These are phyloP conservation scores for Canavalia ensiformis DNA, from an alignment of 306 rosid genomes.

Conservation along the genomic window DNA sequence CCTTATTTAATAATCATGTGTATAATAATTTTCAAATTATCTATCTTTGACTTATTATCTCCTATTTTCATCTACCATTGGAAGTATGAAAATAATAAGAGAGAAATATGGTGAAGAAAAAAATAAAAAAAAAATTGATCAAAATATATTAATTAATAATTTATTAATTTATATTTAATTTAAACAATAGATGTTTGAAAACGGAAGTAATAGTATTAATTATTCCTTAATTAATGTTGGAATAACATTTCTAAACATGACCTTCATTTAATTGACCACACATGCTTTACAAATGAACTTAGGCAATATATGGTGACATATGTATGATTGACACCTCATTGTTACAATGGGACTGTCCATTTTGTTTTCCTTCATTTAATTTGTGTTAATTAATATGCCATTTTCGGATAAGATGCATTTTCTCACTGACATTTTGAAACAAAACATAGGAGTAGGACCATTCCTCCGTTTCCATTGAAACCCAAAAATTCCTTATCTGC, in stretches of 20 bases:
- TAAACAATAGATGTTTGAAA: too few relatives aligned
- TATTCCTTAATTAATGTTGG: too few relatives aligned
- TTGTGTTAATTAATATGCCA: slow-evolving; percentile 20
- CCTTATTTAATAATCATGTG: too few relatives aligned
- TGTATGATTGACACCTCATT: not conserved
- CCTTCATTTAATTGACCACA: slow-evolving; percentile 18
- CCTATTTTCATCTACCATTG: too few relatives aligned
- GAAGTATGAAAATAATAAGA: too few relatives aligned
- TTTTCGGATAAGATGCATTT: slow-evolving; percentile 6
- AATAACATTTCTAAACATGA: not conserved
- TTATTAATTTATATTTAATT: too few relatives aligned
- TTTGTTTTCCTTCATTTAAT: not conserved
- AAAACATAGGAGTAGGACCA: slow-evolving; percentile 31
- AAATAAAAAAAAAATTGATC: too few relatives aligned
- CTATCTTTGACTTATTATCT: too few relatives aligned
- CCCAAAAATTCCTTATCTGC: not conserved
- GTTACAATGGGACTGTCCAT: not conserved
- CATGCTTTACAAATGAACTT: slow-evolving; percentile 10
- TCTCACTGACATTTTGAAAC: slow-evolving; percentile 39
- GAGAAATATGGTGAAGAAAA: too few relatives aligned
- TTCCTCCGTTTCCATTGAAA: slow-evolving; percentile 44
- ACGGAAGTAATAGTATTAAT: too few relatives aligned
- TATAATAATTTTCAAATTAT: too few relatives aligned
- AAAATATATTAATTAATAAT: too few relatives aligned
- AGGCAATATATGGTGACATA: not conserved